phyloP scores from a whole-genome alignment of 192 early-diverging fungal species.

The Linnemannia hyalina region DNA sequence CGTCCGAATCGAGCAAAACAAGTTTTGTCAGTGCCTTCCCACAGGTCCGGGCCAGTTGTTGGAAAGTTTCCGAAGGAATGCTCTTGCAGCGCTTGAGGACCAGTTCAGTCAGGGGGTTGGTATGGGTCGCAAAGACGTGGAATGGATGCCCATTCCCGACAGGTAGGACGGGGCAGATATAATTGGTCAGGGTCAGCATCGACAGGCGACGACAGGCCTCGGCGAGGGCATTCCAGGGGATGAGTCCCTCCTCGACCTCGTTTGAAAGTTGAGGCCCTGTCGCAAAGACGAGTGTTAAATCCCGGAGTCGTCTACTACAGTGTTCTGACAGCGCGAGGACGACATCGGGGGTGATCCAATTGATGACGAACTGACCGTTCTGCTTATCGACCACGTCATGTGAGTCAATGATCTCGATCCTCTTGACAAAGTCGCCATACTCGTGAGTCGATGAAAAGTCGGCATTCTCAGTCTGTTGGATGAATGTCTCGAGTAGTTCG shows the following conservation, averaged over 20 bases:
- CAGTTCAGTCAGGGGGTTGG: conserved; percentile 49
- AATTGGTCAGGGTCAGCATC: conserved; percentile 47
- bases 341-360: conserved; percentile 55
- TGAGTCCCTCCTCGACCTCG: conserved; percentile 48
- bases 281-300: conserved; percentile 49
- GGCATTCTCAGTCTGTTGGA: conserved; percentile 52
- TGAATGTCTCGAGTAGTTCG: conserved; percentile 46
- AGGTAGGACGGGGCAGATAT: conserved; percentile 43
- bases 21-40: conserved; percentile 52
- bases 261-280: conserved; percentile 48
- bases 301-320: conserved; percentile 48
- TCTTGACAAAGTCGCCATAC: conserved; percentile 53
- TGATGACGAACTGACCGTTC: conserved; percentile 57
- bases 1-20: conserved; percentile 52
- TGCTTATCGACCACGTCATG: conserved; percentile 55
- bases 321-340: conserved; percentile 53
- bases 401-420: conserved; percentile 57
- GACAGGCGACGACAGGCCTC: conserved; percentile 54
- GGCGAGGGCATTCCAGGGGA: conserved; percentile 50
- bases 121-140: conserved; percentile 49
- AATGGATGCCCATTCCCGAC: conserved; percentile 41
- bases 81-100: conserved; percentile 56
- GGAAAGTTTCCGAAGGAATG: conserved; percentile 48
- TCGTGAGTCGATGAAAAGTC: conserved; percentile 56
- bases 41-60: conserved; percentile 44